A percentile compares a stretch with the other conserved stretches of the same genome.
Conservation (phyloP, 148 eudicot genomes). For the Arctostaphylos glauca region DNA sequence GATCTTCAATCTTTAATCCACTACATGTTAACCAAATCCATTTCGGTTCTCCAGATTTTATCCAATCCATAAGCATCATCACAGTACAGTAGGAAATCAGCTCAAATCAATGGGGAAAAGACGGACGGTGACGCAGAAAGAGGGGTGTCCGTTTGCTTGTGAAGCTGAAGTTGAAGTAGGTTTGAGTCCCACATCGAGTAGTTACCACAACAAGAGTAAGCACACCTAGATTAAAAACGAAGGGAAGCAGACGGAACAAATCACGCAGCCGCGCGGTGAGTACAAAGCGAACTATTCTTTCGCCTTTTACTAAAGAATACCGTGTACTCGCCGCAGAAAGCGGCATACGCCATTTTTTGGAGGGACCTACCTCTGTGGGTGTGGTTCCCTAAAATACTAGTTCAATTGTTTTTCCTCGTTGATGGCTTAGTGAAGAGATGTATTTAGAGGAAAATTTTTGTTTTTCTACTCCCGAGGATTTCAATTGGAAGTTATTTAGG, state of each 20-base stretch:
- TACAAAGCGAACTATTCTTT: constrained; percentile 31
- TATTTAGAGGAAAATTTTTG: too few relatives aligned
- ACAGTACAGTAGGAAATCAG: background rate
- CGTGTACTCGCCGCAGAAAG: constrained; percentile 20
- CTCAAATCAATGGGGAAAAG: background rate
- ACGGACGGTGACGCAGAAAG: background rate
- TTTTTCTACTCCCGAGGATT: too few relatives aligned
- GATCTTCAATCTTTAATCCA: too few relatives aligned
- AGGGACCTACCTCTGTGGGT: background rate
- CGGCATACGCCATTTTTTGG: constrained; percentile 22
- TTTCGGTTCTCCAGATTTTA: background rate
- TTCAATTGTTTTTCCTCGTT: too few relatives aligned
- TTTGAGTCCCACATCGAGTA: background rate
- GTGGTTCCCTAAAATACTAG: background rate
- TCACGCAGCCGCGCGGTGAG: constrained; percentile 17
- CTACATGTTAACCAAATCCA: background rate
- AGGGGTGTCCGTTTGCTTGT: background rate
- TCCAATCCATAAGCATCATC: background rate
- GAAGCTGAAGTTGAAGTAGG: background rate
- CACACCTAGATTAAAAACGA: background rate
- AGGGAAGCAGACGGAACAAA: rapidly evolving
- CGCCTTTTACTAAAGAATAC: constrained; percentile 33
- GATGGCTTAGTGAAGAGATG: too few relatives aligned
- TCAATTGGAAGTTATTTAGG: too few relatives aligned
- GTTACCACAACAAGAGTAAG: background rate